phyloP scores from a whole-genome alignment of 257 asterid genomes.

The Solanum okadae region DNA sequence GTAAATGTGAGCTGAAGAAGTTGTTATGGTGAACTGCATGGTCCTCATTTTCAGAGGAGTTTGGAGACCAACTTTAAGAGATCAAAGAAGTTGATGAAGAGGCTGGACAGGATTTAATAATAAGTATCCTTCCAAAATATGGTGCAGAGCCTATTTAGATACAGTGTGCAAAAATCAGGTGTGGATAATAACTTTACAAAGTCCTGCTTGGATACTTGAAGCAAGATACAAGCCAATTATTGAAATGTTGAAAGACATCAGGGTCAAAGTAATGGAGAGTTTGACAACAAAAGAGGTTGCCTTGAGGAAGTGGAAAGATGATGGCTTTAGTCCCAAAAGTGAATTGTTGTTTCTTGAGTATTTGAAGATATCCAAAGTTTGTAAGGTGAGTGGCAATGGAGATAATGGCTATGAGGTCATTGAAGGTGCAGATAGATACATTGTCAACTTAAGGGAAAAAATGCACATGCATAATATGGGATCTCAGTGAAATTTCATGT shows the following conservation, averaged over 20 bases:
- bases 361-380: not conserved
- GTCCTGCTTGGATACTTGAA: not conserved
- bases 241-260: not conserved
- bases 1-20: not conserved
- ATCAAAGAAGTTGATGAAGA: too few relatives aligned
- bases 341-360: not conserved
- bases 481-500: too few relatives aligned
- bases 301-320: not conserved
- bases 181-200: not conserved
- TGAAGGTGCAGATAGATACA: not conserved
- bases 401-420: not conserved
- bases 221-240: not conserved
- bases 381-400: not conserved
- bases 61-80: not conserved
- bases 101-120: not conserved
- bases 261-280: not conserved
- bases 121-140: not conserved
- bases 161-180: too few relatives aligned
- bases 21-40: too few relatives aligned
- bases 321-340: not conserved
- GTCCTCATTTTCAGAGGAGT: not conserved
- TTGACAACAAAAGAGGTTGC: accelerated
- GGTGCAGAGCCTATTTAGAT: not conserved
- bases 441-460: not conserved
- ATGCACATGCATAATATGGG: not conserved